Base-by-base conservation (phyloP, 108 stramenopile species). In the Cyclostephanos invisitatus region DNA sequence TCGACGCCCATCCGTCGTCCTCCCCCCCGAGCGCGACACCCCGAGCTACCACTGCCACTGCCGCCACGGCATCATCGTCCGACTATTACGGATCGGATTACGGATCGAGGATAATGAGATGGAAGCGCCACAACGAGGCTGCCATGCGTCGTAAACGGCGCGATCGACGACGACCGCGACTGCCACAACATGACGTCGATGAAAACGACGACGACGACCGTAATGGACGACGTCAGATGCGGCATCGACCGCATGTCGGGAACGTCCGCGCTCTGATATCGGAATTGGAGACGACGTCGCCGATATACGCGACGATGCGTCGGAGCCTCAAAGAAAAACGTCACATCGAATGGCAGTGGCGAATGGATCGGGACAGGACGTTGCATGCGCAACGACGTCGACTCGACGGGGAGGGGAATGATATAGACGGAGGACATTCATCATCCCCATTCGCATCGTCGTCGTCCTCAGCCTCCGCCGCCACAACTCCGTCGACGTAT, bases 301-400 rank as follows among this genome's bases (percentile, higher is more conserved):
- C 70, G 2, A 27, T 67, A 7, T 25, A 65, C 37, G 60, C 70
- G 12, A 78, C 77, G 44, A 78, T 71, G 44, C 47, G 53, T 67
- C 24, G 78, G 63, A 79, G 78, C 58, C 53, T 79, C 0, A 53
- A 56, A 27, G 67, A 79, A 27, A 72, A 54, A 47, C 57, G 63
- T 58, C 72, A 72, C 28, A 73, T 72, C 37, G 47, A 72, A 40
- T 79, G 67, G 67, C 78, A 79, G 36, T 51, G n/a, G n/a, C n/a
- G n/a, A n/a, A n/a, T 66, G 9, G 49, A 68, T 56, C 67, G 68
- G 57, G 29, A 57, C 37, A 49, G 55, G 22, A 27, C 24, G 18
- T 27, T 18, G 51, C 63, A 61, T 32, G 28, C 22, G 24, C 62
- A 32, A 46, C 63, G 44, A 37, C 57, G 38, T 9, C 37, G 37